These are phyloP conservation scores for Ophiostoma ulmi DNA, from an alignment of 2,329 filamentous ascomycete genomes.

Conservation along the genomic window DNA sequence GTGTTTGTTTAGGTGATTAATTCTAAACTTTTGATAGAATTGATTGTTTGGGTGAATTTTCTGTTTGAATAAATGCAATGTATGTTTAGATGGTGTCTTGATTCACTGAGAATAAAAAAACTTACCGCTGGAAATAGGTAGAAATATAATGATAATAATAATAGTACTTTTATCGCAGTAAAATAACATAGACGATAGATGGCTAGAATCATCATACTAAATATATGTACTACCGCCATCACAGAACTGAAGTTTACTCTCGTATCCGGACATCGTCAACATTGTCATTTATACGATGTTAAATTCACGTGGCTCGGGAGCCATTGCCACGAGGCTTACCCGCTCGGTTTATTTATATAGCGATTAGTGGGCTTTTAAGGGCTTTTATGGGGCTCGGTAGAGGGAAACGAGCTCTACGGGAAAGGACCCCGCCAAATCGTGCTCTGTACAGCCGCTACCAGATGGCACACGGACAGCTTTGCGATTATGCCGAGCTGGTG, in stretches of 20 bases:
- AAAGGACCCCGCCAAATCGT: constrained; percentile 14
- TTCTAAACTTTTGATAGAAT: too few relatives aligned
- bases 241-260: not conserved
- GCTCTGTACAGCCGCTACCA: not conserved
- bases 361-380: constrained; percentile 1
- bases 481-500: constrained; percentile 3
- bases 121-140: too few relatives aligned
- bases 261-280: not conserved
- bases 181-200: too few relatives aligned
- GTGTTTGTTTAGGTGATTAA: too few relatives aligned
- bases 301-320: not conserved
- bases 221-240: too few relatives aligned
- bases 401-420: not conserved
- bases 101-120: too few relatives aligned
- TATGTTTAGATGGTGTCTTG: too few relatives aligned
- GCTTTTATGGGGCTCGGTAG: not conserved
- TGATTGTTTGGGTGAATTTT: too few relatives aligned
- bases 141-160: too few relatives aligned
- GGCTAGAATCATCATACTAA: too few relatives aligned
- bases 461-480: not conserved
- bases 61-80: too few relatives aligned
- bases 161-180: too few relatives aligned
- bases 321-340: constrained; percentile 11
- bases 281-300: not conserved
- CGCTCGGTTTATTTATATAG: constrained; percentile 3